Conservation (phyloP, 2,329 filamentous ascomycete species). For the Penicillium verrucosum region DNA sequence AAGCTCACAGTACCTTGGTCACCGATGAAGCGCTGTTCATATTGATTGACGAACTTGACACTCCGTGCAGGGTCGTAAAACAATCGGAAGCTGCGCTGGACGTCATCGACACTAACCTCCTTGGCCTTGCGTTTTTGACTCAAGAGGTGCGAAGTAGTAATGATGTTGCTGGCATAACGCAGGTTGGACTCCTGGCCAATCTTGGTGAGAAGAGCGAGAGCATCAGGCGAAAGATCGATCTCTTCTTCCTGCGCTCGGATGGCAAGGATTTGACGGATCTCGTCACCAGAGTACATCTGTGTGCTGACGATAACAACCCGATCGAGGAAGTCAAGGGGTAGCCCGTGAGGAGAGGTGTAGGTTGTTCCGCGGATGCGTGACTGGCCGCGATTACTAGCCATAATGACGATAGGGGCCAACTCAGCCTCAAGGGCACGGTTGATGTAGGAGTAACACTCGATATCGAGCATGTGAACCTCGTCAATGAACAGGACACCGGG, state of each 20-base stretch:
- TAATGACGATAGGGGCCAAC: slow-evolving; percentile 94
- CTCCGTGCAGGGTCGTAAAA: slow-evolving; percentile 90
- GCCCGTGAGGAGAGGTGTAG: slow-evolving; percentile 87
- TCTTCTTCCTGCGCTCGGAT: slow-evolving; percentile 96
- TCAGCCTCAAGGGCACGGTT: slow-evolving; percentile 95
- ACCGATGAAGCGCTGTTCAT: slow-evolving; percentile 89
- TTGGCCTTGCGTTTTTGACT: slow-evolving; percentile 80
- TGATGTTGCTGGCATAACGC: slow-evolving; percentile 95
- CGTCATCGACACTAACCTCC: slow-evolving; percentile 80
- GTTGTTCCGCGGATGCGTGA: slow-evolving; percentile 90
- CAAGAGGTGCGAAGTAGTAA: slow-evolving; percentile 87
- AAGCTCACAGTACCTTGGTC: slow-evolving; percentile 79
- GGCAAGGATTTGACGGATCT: slow-evolving; percentile 87
- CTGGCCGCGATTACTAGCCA: slow-evolving; percentile 94
- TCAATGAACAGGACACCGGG: slow-evolving; percentile 97
- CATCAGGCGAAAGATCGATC: slow-evolving; percentile 84
- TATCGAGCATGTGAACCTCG: slow-evolving; percentile 99
- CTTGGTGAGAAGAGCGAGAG: slow-evolving; percentile 88
- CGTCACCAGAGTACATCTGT: slow-evolving; percentile 73
- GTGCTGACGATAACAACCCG: slow-evolving; percentile 96
- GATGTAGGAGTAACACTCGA: slow-evolving; percentile 98
- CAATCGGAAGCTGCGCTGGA: slow-evolving; percentile 87
- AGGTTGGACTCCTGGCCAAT: slow-evolving; percentile 90
- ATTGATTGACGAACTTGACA: slow-evolving; percentile 84
- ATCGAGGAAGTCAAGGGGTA: slow-evolving; percentile 94